Conservation (phyloP, 176 grass and related monocot genomes). For the Oryza longistaminata region DNA sequence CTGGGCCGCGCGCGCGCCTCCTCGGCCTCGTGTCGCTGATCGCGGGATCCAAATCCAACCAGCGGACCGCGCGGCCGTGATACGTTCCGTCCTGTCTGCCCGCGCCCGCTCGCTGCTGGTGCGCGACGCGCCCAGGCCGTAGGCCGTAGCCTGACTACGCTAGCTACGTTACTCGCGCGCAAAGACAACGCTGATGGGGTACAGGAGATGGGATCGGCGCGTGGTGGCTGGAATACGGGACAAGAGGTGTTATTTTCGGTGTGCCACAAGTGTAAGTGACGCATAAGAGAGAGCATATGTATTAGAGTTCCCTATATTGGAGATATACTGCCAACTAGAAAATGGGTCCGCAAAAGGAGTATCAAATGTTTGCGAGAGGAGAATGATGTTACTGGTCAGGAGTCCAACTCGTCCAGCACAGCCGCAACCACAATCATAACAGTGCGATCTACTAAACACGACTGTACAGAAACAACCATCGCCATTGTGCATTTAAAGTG, state of each 20-base stretch:
- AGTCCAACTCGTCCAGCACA: neutral
- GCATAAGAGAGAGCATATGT: neutral
- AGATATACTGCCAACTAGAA: neutral
- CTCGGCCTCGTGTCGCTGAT: too few relatives aligned
- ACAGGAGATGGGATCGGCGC: constrained; percentile 3
- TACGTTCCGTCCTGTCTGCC: neutral
- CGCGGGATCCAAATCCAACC: neutral
- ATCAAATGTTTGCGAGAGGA: neutral
- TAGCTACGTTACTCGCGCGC: too few relatives aligned
- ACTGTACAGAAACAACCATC: neutral
- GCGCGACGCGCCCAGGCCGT: too few relatives aligned
- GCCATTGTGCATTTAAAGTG: neutral
- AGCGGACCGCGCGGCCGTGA: neutral
- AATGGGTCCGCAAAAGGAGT: neutral
- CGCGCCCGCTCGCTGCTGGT: neutral
- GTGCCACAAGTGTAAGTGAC: neutral
- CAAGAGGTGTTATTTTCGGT: neutral
- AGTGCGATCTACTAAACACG: neutral
- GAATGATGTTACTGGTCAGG: neutral
- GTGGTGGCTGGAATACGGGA: neutral
- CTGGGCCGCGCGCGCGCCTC: neutral
- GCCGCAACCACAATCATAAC: neutral
- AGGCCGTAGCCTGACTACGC: neutral
- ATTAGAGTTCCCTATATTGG: neutral
- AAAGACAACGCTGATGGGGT: neutral